Evolutionary conservation across 176 grass and related monocot species (phyloP), one percentile per base, ranked within the genome.

Genomic region (Bromus sterilis): DNA sequence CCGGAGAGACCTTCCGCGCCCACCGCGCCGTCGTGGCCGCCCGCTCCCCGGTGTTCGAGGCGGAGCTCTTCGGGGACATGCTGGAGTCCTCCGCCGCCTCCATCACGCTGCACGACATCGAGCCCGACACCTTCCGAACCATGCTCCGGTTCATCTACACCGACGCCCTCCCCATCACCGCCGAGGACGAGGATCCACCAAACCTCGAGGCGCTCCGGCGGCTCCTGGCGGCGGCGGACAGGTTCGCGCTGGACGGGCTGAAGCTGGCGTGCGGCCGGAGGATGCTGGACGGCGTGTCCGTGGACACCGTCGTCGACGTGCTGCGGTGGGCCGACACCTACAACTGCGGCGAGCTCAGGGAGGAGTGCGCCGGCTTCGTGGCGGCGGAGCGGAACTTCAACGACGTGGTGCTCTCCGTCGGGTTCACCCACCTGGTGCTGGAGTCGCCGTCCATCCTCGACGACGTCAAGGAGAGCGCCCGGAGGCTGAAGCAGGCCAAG

Each of bases 121-220:
- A 83, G 21, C n/a, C 62, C 0, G 9, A 21, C 18, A 51, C 75
- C 18, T 91, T 91, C 37, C 24, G 56, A 3, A 63, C 85, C 16
- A 21, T 87, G 81, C 77, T 87, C 11, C 46, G 61, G 34, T 91
- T 87, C 76, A 84, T 91, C 36, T 91, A 91, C 59, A 87, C 75
- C 0, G 85, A 91, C 48, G 26, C 28, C 2, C 42, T 91, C 41
- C 80, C 49, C 5, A 37, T 43, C 4, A 20, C 53, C 18, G 3
- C 1, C 3, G 41, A 32, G 23, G 67, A 44, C 6, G 41, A 20
- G 2, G n/a, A n/a, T n/a, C 31, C 29, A 6, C 61, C 15, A 18
- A 2, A 55, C 49, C 44, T 39, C 4, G 49, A 76, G 43, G 28
- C 30, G 15, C 11, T 76, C 11, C 53, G 23, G 53, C 23, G 13